A percentile compares a stretch with the other conserved stretches of the same genome.
Evolutionary conservation across 179 eudicot species (phyloP).

Genomic region (Spergularia azorica): DNA sequence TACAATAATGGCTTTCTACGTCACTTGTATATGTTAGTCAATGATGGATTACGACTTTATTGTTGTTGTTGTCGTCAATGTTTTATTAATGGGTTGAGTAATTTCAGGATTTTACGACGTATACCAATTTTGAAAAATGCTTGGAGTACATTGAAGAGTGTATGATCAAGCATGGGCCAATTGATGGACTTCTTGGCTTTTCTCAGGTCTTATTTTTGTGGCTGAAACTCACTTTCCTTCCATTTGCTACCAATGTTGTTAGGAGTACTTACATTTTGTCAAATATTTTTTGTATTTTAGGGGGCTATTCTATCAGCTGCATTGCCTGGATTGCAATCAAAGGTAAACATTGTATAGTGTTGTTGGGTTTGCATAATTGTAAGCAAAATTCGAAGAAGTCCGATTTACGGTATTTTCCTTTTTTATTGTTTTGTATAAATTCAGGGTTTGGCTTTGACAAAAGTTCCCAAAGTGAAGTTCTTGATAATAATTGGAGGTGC

Average conservation of each 20-base stretch:
- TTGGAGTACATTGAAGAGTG: constrained; percentile 71
- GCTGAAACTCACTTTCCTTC: background rate
- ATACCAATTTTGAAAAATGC: constrained; percentile 65
- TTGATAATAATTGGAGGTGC: constrained; percentile 84
- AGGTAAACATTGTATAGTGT: constrained; percentile 36
- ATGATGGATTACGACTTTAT: too few species aligned
- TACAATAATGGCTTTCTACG: too few species aligned
- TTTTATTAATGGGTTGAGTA: too few species aligned
- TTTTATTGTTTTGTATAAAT: background rate
- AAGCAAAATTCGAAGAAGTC: background rate
- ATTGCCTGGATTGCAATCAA: constrained; percentile 68
- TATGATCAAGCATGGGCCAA: constrained; percentile 69
- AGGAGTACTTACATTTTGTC: background rate
- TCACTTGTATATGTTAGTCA: too few species aligned
- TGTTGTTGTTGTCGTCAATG: too few species aligned
- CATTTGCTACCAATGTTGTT: background rate
- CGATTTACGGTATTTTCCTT: background rate
- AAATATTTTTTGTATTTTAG: constrained; percentile 31
- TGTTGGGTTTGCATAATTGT: background rate
- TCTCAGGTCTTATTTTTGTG: constrained; percentile 57
- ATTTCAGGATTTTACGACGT: constrained; percentile 72
- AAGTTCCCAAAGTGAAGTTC: constrained; percentile 66
- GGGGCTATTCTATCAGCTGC: constrained; percentile 92
- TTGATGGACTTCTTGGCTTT: constrained; percentile 90
- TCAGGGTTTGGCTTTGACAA: constrained; percentile 78